phyloP scores from a whole-genome alignment of 129 eudicot species.

The Lonicera japonica region DNA sequence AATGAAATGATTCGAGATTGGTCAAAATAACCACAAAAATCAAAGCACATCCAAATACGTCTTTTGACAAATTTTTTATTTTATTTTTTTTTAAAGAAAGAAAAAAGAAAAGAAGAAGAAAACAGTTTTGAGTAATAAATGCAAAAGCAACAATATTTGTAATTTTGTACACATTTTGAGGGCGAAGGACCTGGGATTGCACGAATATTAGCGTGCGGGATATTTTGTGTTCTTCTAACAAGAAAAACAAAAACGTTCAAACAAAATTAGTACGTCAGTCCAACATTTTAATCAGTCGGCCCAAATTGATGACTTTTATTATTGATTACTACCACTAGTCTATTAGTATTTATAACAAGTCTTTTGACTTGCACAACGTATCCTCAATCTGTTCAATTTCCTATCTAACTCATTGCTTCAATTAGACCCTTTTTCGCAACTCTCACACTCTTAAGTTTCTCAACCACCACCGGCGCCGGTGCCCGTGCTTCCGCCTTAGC shows the following conservation, averaged over 20 bases:
- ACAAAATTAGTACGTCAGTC: neutral
- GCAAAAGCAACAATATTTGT: neutral
- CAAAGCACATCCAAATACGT: too few relatives aligned
- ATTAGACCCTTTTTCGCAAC: neutral
- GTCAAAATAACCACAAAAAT: too few relatives aligned
- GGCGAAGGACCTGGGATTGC: neutral
- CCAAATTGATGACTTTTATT: neutral
- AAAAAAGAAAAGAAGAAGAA: too few relatives aligned
- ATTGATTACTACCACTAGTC: neutral
- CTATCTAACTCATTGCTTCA: neutral
- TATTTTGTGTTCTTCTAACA: neutral
- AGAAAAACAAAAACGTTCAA: neutral
- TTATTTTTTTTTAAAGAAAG: too few relatives aligned
- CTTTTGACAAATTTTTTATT: too few relatives aligned
- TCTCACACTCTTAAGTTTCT: neutral
- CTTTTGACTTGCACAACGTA: neutral
- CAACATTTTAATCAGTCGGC: neutral
- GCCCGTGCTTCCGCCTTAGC: too few relatives aligned
- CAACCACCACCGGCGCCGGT: neutral
- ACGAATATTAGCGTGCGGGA: neutral
- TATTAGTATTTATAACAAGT: neutral
- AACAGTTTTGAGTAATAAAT: neutral
- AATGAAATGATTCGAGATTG: too few relatives aligned
- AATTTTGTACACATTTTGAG: neutral
- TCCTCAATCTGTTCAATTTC: neutral